Evolutionary conservation across 805 yeast genomes (phyloP).

Genomic region (Maudiozyma barnettii): DNA sequence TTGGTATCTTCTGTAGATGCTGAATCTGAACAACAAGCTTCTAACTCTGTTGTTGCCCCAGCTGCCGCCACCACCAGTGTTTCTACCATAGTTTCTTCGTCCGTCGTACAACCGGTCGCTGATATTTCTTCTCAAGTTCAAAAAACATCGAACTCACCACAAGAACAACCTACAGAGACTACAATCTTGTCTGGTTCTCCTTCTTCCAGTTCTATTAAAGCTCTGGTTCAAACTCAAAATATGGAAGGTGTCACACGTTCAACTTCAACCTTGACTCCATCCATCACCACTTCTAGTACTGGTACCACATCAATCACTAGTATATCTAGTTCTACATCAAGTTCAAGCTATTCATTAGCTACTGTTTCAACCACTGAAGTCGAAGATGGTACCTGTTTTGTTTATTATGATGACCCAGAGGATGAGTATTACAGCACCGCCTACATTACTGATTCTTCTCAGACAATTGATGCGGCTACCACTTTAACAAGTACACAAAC

Average conservation of each 20-base stretch:
- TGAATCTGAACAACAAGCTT: neutral
- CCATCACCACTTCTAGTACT: slow-evolving; percentile 4
- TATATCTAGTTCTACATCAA: slow-evolving; percentile 3
- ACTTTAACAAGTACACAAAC: slow-evolving; percentile 26
- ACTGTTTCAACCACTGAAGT: slow-evolving; percentile 2
- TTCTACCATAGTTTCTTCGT: slow-evolving; percentile 4
- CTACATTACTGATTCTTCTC: slow-evolving; percentile 21
- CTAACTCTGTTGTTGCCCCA: neutral
- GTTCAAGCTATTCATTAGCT: slow-evolving; percentile 6
- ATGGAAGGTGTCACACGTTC: neutral
- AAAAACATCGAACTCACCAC: neutral
- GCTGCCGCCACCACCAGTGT: neutral
- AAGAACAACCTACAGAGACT: neutral
- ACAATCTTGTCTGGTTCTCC: slow-evolving; percentile 5
- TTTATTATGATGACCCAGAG: slow-evolving; percentile 15
- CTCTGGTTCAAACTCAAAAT: neutral
- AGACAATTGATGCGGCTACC: slow-evolving; percentile 29
- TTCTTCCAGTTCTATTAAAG: slow-evolving; percentile 13
- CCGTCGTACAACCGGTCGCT: slow-evolving; percentile 4
- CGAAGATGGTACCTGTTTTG: slow-evolving; percentile 20
- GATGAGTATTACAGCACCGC: slow-evolving; percentile 26
- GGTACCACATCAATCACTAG: too few species aligned
- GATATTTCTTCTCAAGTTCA: neutral
- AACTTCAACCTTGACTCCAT: neutral
- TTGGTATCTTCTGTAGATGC: slow-evolving; percentile 5